These are phyloP conservation scores for Fraxinus paxiana DNA, from an alignment of 305 asterid genomes.

Conservation along the genomic window DNA sequence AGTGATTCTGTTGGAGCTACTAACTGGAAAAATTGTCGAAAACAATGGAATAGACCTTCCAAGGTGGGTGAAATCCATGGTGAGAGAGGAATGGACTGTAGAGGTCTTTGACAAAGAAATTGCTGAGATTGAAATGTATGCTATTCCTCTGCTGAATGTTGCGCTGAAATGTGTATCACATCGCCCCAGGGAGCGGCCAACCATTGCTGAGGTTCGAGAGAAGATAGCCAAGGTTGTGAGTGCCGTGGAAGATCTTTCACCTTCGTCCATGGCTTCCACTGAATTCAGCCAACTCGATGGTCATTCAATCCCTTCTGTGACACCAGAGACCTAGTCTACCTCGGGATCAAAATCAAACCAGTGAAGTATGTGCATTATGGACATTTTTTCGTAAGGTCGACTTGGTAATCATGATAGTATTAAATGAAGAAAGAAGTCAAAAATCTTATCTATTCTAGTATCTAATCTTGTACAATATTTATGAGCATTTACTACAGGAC, in stretches of 20 bases:
- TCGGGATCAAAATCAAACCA: background rate
- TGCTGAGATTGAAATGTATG: constrained; percentile 27
- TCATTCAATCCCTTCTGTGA: background rate
- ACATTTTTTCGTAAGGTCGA: background rate
- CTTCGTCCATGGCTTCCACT: constrained; percentile 20
- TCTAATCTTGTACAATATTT: background rate
- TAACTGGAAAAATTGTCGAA: constrained; percentile 41
- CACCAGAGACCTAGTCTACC: background rate
- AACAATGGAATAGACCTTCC: constrained; percentile 38
- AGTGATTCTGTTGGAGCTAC: constrained; percentile 36
- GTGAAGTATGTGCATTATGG: background rate
- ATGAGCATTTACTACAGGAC: background rate
- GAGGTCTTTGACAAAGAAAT: constrained; percentile 39
- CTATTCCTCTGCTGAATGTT: constrained; percentile 38
- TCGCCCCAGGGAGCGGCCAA: constrained; percentile 35
- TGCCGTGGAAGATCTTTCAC: constrained; percentile 28
- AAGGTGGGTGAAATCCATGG: constrained; percentile 41
- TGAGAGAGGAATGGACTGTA: constrained; percentile 51
- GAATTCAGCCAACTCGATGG: constrained; percentile 16
- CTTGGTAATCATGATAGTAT: background rate
- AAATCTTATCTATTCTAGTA: background rate
- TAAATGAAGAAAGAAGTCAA: background rate
- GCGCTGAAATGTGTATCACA: constrained; percentile 39
- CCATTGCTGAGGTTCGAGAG: constrained; percentile 30
- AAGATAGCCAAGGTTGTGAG: constrained; percentile 34